These are phyloP conservation scores for Marsdenia floribunda DNA, from an alignment of 257 asterid genomes.

Conservation along the genomic window DNA sequence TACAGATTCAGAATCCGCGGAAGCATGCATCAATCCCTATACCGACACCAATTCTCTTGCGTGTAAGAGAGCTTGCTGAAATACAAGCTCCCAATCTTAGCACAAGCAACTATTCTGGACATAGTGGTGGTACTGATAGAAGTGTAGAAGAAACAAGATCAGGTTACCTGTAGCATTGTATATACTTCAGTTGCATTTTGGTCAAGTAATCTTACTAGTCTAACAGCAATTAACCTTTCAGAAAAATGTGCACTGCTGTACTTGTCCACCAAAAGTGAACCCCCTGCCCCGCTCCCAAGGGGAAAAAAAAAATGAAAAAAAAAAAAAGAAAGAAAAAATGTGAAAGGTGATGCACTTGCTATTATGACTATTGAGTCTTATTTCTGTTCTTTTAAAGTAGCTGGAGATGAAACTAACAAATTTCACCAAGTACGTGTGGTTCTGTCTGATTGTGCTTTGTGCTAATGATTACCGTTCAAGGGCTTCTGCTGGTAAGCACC, in stretches of 20 bases:
- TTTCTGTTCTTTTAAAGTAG: neutral
- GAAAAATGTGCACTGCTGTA: constrained; percentile 4
- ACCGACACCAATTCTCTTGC: constrained; percentile 67
- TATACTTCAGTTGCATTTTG: constrained; percentile 13
- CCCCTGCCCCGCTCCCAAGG: neutral
- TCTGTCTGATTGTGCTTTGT: neutral
- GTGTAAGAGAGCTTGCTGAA: constrained; percentile 88
- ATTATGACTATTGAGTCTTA: neutral
- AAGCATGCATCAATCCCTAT: constrained; percentile 67
- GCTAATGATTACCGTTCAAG: neutral
- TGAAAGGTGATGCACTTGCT: neutral
- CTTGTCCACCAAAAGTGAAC: neutral
- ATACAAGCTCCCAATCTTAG: constrained; percentile 48
- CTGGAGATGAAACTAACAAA: neutral
- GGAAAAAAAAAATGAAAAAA: no score
- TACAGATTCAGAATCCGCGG: constrained; percentile 51
- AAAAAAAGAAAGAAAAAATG: no score
- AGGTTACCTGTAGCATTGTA: constrained; percentile 41
- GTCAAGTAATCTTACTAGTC: neutral
- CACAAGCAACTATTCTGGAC: constrained; percentile 40
- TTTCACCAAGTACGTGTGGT: neutral
- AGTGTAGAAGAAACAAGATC: constrained; percentile 36
- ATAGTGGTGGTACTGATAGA: constrained; percentile 17
- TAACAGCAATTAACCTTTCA: neutral
- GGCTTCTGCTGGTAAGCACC: neutral